These are phyloP conservation scores for Macrocybe gigantea DNA, from an alignment of 768 basidiomycete genomes.

Conservation along the genomic window DNA sequence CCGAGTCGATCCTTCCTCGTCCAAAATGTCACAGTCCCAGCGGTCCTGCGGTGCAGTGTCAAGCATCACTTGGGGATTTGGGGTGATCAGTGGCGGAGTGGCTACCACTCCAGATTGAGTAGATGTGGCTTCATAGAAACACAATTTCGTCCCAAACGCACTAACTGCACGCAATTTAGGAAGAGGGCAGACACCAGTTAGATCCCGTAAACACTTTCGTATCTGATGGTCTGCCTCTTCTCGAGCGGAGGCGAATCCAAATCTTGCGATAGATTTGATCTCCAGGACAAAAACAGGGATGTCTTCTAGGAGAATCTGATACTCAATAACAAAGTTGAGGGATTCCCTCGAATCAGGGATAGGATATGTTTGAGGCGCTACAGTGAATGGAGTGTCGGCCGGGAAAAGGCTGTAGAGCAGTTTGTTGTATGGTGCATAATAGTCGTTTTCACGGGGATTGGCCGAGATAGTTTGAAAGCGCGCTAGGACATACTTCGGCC, in stretches of 20 bases:
- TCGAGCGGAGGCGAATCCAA: constrained; percentile 16
- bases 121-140: constrained; percentile 19
- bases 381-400: constrained; percentile 24
- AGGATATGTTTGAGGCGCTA: constrained; percentile 19
- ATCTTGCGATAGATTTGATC: constrained; percentile 15
- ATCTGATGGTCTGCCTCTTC: constrained; percentile 20
- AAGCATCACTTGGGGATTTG: constrained; percentile 4
- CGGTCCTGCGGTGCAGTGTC: constrained; percentile 23
- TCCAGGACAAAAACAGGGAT: constrained; percentile 25
- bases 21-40: constrained; percentile 30
- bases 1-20: constrained; percentile 22
- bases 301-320: constrained; percentile 19
- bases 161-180: constrained; percentile 22
- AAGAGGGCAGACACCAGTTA: constrained; percentile 16
- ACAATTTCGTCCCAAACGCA: constrained; percentile 24
- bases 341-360: constrained; percentile 5
- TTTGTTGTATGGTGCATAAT: constrained; percentile 25
- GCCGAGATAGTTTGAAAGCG: background rate
- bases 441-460: background rate
- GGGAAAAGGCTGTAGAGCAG: constrained; percentile 29
- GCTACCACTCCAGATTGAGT: constrained; percentile 6
- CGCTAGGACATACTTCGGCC: background rate
- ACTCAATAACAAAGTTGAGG: constrained; percentile 6
- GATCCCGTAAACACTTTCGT: constrained; percentile 19
- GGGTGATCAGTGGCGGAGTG: constrained; percentile 9